phyloP scores from a whole-genome alignment of 2,329 filamentous ascomycete genomes.

The Exophiala mesophila region DNA sequence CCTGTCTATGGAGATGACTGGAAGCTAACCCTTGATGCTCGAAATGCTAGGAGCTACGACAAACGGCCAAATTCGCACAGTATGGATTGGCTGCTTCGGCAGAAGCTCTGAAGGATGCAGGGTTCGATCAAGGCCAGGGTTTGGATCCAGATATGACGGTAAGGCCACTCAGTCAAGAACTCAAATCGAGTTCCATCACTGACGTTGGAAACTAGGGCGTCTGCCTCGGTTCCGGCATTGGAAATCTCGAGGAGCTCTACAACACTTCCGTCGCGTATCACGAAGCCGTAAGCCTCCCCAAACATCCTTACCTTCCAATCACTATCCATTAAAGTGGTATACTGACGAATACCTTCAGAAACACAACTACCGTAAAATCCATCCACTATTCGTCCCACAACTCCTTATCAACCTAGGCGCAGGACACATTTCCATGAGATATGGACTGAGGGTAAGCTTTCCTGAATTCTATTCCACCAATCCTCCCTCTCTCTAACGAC shows the following conservation, averaged over 20 bases:
- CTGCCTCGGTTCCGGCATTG: slow-evolving; percentile 91
- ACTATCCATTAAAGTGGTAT: too few species aligned
- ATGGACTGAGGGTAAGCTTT: slow-evolving; percentile 62
- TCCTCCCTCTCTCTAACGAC: background rate
- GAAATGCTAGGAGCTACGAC: slow-evolving; percentile 55
- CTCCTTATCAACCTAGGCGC: slow-evolving; percentile 93
- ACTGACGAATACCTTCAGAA: too few species aligned
- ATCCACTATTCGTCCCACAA: slow-evolving; percentile 86
- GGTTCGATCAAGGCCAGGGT: slow-evolving; percentile 60
- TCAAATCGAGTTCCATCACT: background rate
- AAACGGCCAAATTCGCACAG: slow-evolving; percentile 87
- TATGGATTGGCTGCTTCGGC: slow-evolving; percentile 82
- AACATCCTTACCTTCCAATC: too few species aligned
- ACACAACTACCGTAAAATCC: slow-evolving; percentile 71
- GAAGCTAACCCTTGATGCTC: background rate
- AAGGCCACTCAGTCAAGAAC: slow-evolving; percentile 19
- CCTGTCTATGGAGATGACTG: background rate
- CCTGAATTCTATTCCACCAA: background rate
- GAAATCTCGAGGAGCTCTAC: slow-evolving; percentile 87
- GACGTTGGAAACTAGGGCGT: slow-evolving; percentile 56
- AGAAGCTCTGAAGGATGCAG: slow-evolving; percentile 79
- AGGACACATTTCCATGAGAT: slow-evolving; percentile 88
- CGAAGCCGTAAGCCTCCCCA: slow-evolving; percentile 54
- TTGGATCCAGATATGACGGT: slow-evolving; percentile 68
- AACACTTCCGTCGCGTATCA: slow-evolving; percentile 73